Evolutionary conservation across 192 early-diverging fungal species (phyloP).

Genomic region (Hyaloraphidium curvatum): DNA sequence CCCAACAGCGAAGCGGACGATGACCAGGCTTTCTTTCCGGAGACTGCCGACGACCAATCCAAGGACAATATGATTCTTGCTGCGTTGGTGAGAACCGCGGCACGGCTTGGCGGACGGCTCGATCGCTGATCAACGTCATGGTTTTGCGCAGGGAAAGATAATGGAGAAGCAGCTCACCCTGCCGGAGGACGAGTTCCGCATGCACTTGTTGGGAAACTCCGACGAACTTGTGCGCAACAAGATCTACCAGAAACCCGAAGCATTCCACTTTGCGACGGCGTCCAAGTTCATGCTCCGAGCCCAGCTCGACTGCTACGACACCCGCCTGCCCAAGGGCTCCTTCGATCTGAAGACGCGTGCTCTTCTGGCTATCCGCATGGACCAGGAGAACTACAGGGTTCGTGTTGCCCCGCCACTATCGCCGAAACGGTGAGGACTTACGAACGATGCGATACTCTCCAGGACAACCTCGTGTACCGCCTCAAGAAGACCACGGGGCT

Average conservation of each 20-base stretch:
- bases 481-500: constrained; percentile 43
- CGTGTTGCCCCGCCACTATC: too few relatives aligned
- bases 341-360: constrained; percentile 92
- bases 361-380: constrained; percentile 58
- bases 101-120: too few relatives aligned
- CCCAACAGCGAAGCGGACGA: constrained; percentile 31
- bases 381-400: constrained; percentile 49
- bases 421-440: too few relatives aligned
- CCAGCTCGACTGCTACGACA: constrained; percentile 69
- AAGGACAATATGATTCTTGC: too few relatives aligned
- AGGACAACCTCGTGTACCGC: constrained; percentile 41
- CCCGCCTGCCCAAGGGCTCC: constrained; percentile 46
- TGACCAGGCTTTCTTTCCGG: too few relatives aligned
- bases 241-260: constrained; percentile 32
- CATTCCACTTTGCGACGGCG: constrained; percentile 45
- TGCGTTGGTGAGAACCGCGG: too few relatives aligned
- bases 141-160: constrained; percentile 42
- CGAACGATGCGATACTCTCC: too few relatives aligned
- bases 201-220: constrained; percentile 31
- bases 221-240: constrained; percentile 10
- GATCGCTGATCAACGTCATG: too few relatives aligned
- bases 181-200: constrained; percentile 40
- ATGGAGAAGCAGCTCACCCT: constrained; percentile 72
- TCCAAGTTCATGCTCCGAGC: constrained; percentile 65
- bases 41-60: too few relatives aligned